Base-by-base conservation (phyloP, 2,329 filamentous ascomycete genomes). In the Pseudogymnoascus sp. region DNA sequence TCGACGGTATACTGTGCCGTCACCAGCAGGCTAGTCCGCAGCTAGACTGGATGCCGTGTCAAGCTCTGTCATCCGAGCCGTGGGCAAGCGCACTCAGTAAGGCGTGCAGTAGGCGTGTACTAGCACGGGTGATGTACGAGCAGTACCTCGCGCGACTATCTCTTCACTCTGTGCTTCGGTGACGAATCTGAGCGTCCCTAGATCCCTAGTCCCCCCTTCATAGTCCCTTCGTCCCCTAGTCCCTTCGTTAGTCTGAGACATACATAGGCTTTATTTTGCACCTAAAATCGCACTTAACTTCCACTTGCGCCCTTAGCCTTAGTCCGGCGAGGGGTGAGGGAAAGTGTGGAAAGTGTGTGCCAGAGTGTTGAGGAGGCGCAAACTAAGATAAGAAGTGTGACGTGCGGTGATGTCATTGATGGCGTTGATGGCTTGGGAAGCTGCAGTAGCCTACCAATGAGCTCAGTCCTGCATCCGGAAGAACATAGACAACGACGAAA, bases 171-270 rank as follows among this genome's bases (percentile, higher is more conserved):
- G 5, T 51, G 45, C 45, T 47, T 47, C 21, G 5, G 42, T 51
- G 45, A 16, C 45, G 45, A 51, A 29, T 51, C 23, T 16, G 45
- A 16, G 23, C 5, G 23, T 26, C 45, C 40, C 18, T 21, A 23
- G 12, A 14, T 45, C 16, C 40, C 42, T 47, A 47, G 42, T 23
- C 42, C 42, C 42, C 42, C 42, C 42, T 23, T 47, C 40, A 42
- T 51, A 51, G 45, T 51, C 45, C 45, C 45, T 6, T 51, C 45
- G 12, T 18, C 45, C 39, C 45, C 14, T 51, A 51, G 45, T 51
- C 45, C 45, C 23, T 51, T 51, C 23, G 45, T 29, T 51, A 51
- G 45, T 51, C 45, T 51, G 45, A 51, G 45, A 51, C 45, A 51
- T 51, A 51, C 45, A 51, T 29, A n/a, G 45, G 45, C 45, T n/a